These are phyloP conservation scores for Pichia inconspicua DNA, from an alignment of 1,139 yeast species.

Conservation along the genomic window DNA sequence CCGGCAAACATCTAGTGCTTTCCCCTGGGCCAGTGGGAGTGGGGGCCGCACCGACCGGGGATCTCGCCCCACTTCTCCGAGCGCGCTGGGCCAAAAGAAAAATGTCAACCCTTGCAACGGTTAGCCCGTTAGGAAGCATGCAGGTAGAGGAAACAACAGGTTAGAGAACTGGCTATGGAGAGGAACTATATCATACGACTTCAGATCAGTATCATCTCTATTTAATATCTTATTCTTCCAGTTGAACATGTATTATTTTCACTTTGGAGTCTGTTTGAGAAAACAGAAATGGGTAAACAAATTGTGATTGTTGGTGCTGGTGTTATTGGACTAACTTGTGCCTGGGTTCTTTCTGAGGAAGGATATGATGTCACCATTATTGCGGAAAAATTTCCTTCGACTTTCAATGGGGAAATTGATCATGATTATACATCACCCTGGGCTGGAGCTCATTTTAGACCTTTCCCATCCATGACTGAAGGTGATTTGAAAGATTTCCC, in stretches of 20 bases:
- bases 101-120: no score
- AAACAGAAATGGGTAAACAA: constrained; percentile 2
- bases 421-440: constrained; percentile 58
- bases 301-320: constrained; percentile 17
- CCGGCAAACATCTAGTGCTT: constrained; percentile 1
- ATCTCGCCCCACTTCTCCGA: neutral
- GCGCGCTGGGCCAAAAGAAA: neutral
- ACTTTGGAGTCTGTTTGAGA: neutral
- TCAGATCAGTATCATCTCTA: no score
- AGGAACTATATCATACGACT: no score
- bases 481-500: constrained; percentile 40
- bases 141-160: no score
- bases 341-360: constrained; percentile 17
- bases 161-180: no score
- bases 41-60: neutral
- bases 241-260: neutral
- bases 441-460: constrained; percentile 80
- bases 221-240: no score
- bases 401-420: constrained; percentile 21
- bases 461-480: constrained; percentile 44
- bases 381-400: constrained; percentile 45
- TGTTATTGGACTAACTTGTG: constrained; percentile 22
- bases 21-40: neutral
- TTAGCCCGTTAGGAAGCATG: no score
- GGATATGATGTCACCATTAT: constrained; percentile 35